Percentiles rank a stretch among this genome's conserved stretches.
These are phyloP conservation scores for Diaporthe aspalathi DNA, from an alignment of 2,329 filamentous ascomycete species.

Conservation along the genomic window DNA sequence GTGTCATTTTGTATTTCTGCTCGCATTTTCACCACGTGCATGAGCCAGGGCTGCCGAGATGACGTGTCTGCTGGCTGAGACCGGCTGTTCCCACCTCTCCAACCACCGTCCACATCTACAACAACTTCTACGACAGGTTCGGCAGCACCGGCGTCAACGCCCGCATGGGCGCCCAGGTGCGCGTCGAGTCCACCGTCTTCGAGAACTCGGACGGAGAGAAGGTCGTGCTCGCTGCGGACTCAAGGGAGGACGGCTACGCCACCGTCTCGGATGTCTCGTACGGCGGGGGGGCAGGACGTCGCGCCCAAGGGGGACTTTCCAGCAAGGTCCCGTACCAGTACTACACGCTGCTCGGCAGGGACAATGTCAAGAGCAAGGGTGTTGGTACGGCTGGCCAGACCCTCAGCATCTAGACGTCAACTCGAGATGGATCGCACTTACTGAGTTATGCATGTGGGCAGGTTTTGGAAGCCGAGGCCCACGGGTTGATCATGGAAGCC, in stretches of 20 bases:
- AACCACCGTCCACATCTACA: conserved; percentile 59
- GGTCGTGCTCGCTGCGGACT: conserved; percentile 23
- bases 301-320: conserved; percentile 6
- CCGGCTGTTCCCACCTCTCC: background rate
- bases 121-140: conserved; percentile 56
- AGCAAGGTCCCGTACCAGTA: background rate
- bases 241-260: conserved; percentile 18
- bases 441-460: background rate
- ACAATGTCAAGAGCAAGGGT: background rate
- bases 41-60: background rate
- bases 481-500: background rate
- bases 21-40: background rate
- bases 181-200: conserved; percentile 30
- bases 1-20: background rate
- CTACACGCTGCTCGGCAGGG: background rate
- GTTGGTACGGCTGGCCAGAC: conserved; percentile 2
- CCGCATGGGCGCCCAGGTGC: conserved; percentile 26
- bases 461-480: background rate
- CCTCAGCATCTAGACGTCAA: background rate
- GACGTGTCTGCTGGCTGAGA: background rate
- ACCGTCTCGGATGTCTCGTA: conserved; percentile 3
- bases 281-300: background rate
- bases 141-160: conserved; percentile 18
- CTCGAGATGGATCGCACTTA: background rate
- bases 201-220: conserved; percentile 9